phyloP scores from a whole-genome alignment of 1,284 basidiomycete genomes.

The Hortiboletus rubellus region DNA sequence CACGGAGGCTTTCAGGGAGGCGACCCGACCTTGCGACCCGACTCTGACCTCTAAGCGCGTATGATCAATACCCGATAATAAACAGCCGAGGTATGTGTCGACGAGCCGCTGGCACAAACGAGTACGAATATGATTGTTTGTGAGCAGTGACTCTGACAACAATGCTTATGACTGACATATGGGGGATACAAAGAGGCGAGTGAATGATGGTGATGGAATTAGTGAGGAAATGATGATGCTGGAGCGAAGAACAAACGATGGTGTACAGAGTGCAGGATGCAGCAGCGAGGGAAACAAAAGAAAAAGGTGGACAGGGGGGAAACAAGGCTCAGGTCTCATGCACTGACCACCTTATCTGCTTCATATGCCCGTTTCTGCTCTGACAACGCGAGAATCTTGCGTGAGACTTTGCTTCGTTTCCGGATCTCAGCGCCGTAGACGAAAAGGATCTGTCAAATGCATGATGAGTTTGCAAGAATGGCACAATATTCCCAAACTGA shows the following conservation, averaged over 20 bases:
- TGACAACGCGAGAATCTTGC: constrained; percentile 39
- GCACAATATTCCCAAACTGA: constrained; percentile 36
- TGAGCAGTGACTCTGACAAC: not conserved
- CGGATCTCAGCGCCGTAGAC: constrained; percentile 64
- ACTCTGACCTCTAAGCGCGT: too few relatives aligned
- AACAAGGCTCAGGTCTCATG: not conserved
- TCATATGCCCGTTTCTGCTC: constrained; percentile 4
- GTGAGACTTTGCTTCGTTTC: constrained; percentile 58
- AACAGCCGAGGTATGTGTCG: not conserved
- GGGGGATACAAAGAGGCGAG: not conserved
- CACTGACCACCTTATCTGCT: constrained; percentile 1
- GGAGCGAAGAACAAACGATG: not conserved
- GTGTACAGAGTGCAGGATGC: not conserved
- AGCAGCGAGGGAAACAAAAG: not conserved
- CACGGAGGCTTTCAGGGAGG: too few relatives aligned
- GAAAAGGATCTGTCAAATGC: constrained; percentile 48
- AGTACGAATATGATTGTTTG: not conserved
- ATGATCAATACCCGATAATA: too few relatives aligned
- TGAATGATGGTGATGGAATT: too few relatives aligned
- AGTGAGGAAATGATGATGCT: not conserved
- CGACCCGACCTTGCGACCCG: too few relatives aligned
- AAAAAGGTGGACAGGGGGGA: not conserved
- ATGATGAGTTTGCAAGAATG: not conserved
- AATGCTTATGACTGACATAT: not conserved
- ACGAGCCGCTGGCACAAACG: not conserved